These are phyloP conservation scores for Starmera stellimalicola DNA, from an alignment of 1,139 yeast species.

Conservation along the genomic window DNA sequence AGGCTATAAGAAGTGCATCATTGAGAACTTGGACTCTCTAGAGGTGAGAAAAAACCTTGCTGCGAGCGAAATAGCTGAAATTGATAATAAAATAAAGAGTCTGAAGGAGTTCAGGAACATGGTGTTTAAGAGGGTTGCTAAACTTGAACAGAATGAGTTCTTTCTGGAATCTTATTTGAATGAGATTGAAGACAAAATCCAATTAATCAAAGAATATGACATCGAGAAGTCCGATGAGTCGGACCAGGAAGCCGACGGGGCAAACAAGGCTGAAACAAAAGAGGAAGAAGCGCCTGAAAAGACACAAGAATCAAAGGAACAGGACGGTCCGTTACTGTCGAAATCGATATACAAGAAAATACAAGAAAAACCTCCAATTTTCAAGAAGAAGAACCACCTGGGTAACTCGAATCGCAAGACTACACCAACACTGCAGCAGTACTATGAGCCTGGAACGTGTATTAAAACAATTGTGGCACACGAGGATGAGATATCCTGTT, in stretches of 20 bases:
- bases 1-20: constrained; percentile 29
- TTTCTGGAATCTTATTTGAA: constrained; percentile 38
- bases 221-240: constrained; percentile 19
- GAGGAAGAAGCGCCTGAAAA: constrained; percentile 6
- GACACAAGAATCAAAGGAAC: neutral
- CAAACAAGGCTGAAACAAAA: constrained; percentile 2
- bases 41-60: constrained; percentile 58
- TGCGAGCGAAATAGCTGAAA: constrained; percentile 50
- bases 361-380: constrained; percentile 22
- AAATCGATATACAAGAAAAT: constrained; percentile 31
- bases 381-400: constrained; percentile 10
- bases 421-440: constrained; percentile 52
- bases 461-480: constrained; percentile 48
- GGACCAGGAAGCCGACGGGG: constrained; percentile 4
- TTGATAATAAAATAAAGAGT: constrained; percentile 46
- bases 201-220: constrained; percentile 23
- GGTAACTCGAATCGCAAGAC: constrained; percentile 32
- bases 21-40: constrained; percentile 40
- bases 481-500: constrained; percentile 37
- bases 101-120: constrained; percentile 39
- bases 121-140: constrained; percentile 48
- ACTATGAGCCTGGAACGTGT: constrained; percentile 46
- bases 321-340: constrained; percentile 20
- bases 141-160: constrained; percentile 49
- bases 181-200: constrained; percentile 32